Evolutionary conservation across 2,329 filamentous ascomycete genomes (phyloP).

Genomic region (Ciborinia camelliae): DNA sequence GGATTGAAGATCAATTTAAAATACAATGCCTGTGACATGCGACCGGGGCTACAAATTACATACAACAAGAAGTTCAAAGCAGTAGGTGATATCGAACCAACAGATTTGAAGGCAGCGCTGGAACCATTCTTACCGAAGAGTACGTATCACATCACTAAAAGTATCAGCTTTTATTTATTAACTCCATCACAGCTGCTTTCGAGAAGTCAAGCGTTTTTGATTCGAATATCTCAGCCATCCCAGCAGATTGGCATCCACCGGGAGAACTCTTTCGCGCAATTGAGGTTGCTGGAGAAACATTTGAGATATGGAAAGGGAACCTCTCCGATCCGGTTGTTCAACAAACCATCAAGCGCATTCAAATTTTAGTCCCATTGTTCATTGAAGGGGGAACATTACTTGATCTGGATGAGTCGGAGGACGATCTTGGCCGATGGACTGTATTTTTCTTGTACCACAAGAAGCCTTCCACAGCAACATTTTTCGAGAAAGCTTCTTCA

Average conservation of each 20-base stretch:
- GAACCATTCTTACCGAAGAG: conserved; percentile 63
- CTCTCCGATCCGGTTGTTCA: conserved; percentile 67
- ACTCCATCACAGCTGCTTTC: conserved; percentile 57
- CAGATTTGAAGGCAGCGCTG: conserved; percentile 60
- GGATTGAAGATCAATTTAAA: conserved; percentile 72
- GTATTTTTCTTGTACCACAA: conserved; percentile 83
- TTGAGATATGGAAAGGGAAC: conserved; percentile 80
- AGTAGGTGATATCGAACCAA: conserved; percentile 64
- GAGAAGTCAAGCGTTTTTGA: conserved; percentile 61
- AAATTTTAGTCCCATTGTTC: conserved; percentile 79
- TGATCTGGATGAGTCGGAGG: conserved; percentile 62
- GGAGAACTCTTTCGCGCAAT: conserved; percentile 68
- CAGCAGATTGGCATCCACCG: conserved; percentile 63
- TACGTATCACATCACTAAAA: conserved; percentile 39
- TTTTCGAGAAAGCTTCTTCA: conserved; percentile 44
- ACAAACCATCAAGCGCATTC: conserved; percentile 72
- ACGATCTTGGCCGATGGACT: conserved; percentile 78
- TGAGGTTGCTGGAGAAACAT: conserved; percentile 58
- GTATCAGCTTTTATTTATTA: background rate
- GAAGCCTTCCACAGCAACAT: conserved; percentile 41
- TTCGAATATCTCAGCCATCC: conserved; percentile 46
- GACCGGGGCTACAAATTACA: conserved; percentile 68
- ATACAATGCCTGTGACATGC: conserved; percentile 67
- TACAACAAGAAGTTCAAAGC: conserved; percentile 69
- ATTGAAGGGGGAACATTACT: conserved; percentile 90